Percentiles rank a stretch among this genome's conserved stretches.
phyloP scores from a whole-genome alignment of 495 filamentous ascomycete species.

The Penicillium argentinense region DNA sequence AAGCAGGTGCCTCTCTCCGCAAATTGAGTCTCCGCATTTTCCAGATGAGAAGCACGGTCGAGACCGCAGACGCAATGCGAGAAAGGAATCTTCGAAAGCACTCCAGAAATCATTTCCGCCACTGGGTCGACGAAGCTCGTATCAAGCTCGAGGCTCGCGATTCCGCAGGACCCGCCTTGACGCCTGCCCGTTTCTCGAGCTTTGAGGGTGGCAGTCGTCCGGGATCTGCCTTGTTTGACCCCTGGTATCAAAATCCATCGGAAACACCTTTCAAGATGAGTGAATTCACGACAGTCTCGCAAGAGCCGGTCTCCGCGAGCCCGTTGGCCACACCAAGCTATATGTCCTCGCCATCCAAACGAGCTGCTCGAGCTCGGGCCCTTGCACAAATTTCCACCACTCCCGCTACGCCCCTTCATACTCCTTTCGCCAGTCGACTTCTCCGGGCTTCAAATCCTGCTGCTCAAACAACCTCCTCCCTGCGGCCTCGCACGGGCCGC shows the following conservation, averaged over 20 bases:
- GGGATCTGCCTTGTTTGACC: slow-evolving; percentile 42
- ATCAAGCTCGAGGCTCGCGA: slow-evolving; percentile 37
- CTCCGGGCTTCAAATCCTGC: slow-evolving; percentile 35
- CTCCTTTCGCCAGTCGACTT: slow-evolving; percentile 46
- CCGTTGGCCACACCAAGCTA: slow-evolving; percentile 54
- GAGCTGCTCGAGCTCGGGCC: slow-evolving; percentile 51
- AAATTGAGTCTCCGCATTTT: slow-evolving; percentile 54
- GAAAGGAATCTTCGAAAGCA: slow-evolving; percentile 57
- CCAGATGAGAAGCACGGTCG: slow-evolving; percentile 43
- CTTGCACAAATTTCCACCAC: slow-evolving; percentile 54
- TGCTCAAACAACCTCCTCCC: slow-evolving; percentile 26
- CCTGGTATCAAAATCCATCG: slow-evolving; percentile 37
- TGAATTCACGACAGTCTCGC: slow-evolving; percentile 38
- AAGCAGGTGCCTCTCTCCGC: slow-evolving; percentile 44
- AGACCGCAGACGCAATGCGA: slow-evolving; percentile 54
- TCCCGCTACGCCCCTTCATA: slow-evolving; percentile 46
- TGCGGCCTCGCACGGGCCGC: slow-evolving; percentile 31
- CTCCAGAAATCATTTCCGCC: slow-evolving; percentile 55
- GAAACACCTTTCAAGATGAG: slow-evolving; percentile 51
- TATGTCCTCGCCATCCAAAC: slow-evolving; percentile 57
- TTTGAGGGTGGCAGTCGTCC: slow-evolving; percentile 24
- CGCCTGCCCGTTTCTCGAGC: slow-evolving; percentile 31
- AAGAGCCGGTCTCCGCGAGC: slow-evolving; percentile 33
- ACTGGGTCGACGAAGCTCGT: slow-evolving; percentile 56
- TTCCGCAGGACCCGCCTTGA: slow-evolving; percentile 34